Evolutionary conservation across 1,139 yeast species (phyloP).

Genomic region (Suhomyces anneliseae): DNA sequence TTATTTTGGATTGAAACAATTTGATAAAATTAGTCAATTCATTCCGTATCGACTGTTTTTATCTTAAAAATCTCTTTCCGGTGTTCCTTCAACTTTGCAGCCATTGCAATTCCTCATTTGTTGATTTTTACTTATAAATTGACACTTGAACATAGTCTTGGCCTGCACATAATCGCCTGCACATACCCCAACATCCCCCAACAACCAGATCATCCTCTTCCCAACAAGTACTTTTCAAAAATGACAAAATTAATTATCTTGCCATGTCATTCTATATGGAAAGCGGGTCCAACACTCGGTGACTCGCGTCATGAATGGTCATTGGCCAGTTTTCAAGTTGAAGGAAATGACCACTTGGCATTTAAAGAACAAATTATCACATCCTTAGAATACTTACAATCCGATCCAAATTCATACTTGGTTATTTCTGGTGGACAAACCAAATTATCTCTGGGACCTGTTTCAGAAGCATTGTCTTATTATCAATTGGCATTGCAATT

Average conservation of each 20-base stretch:
- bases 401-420: slow-evolving; percentile 32
- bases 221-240: background rate
- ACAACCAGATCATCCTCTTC: background rate
- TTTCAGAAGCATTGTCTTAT: slow-evolving; percentile 66
- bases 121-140: too few relatives aligned
- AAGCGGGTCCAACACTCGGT: slow-evolving; percentile 36
- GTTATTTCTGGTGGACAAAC: slow-evolving; percentile 78
- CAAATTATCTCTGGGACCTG: slow-evolving; percentile 49
- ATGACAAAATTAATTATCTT: slow-evolving; percentile 37
- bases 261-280: slow-evolving; percentile 75
- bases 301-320: slow-evolving; percentile 54
- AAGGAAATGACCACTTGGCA: slow-evolving; percentile 65
- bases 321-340: slow-evolving; percentile 64
- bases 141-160: too few relatives aligned
- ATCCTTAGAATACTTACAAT: slow-evolving; percentile 34
- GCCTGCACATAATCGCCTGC: background rate
- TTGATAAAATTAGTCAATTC: too few relatives aligned
- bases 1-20: too few relatives aligned
- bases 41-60: too few relatives aligned
- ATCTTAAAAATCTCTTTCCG: too few relatives aligned
- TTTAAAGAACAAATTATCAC: slow-evolving; percentile 61
- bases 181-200: background rate
- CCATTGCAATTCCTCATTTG: too few relatives aligned
- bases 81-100: too few relatives aligned
- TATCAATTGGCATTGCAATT: slow-evolving; percentile 32